Conservation (phyloP, 352 stramenopile species). For the Phytophthora uliginosa region DNA sequence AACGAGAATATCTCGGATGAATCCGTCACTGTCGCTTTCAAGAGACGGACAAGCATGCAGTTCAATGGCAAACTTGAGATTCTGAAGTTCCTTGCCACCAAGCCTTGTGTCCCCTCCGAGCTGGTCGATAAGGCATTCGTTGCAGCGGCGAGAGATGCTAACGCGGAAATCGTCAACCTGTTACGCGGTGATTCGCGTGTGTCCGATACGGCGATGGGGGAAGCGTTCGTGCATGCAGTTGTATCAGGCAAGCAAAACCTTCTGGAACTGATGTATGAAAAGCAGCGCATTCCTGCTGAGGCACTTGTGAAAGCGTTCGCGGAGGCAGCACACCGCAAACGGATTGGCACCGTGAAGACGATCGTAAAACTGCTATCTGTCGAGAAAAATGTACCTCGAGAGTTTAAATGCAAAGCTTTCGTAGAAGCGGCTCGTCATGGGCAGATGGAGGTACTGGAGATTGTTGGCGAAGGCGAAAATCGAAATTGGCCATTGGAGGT, state of each 20-base stretch:
- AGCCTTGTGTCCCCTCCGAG: neutral
- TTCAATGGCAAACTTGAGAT: neutral
- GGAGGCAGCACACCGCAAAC: neutral
- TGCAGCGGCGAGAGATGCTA: neutral
- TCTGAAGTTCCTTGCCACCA: neutral
- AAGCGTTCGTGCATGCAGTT: constrained; percentile 11
- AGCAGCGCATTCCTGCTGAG: neutral
- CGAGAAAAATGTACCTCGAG: neutral
- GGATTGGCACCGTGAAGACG: neutral
- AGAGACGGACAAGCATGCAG: neutral
- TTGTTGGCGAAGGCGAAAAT: neutral
- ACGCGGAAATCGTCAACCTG: neutral
- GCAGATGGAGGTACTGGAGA: neutral
- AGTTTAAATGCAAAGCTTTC: neutral
- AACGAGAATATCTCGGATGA: constrained; percentile 5
- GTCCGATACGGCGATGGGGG: neutral
- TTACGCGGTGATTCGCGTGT: neutral
- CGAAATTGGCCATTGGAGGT: neutral
- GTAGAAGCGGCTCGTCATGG: neutral
- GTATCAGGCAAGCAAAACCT: neutral
- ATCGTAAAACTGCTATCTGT: neutral
- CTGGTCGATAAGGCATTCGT: neutral
- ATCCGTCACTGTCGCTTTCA: neutral
- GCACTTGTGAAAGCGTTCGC: neutral
- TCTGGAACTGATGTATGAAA: neutral